Evolutionary conservation across 78 protist species (phyloP).

Genomic region (Dictyostelium brefeldianum): DNA sequence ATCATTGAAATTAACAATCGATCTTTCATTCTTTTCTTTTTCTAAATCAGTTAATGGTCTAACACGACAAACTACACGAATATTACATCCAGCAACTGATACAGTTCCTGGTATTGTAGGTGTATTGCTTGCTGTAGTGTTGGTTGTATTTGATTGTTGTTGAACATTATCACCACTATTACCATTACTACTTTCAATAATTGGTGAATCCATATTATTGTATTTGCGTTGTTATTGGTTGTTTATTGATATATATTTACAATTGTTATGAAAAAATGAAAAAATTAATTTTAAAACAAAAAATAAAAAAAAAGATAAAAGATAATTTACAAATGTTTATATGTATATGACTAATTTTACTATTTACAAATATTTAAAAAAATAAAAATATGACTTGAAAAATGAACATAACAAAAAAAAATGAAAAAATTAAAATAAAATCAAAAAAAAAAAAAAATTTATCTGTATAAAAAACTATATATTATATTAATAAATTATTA

Average conservation of each 20-base stretch:
- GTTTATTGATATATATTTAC: too few species aligned
- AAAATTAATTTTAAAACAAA: too few species aligned
- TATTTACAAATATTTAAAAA: too few species aligned
- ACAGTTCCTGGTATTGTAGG: neutral
- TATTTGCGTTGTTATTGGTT: neutral
- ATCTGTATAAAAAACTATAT: too few species aligned
- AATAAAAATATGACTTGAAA: too few species aligned
- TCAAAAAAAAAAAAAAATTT: too few species aligned
- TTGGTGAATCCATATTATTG: slow-evolving; percentile 1
- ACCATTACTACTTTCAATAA: slow-evolving; percentile 5
- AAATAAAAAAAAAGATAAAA: too few species aligned
- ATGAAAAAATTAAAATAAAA: too few species aligned
- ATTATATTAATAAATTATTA: neutral
- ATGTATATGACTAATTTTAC: too few species aligned
- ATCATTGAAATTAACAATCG: slow-evolving; percentile 20
- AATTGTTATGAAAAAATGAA: too few species aligned
- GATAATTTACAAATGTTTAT: too few species aligned
- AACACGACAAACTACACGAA: slow-evolving; percentile 63
- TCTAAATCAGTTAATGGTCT: slow-evolving; percentile 72
- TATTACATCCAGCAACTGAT: neutral
- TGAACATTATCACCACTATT: neutral
- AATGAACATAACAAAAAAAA: too few species aligned
- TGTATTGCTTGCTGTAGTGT: neutral
- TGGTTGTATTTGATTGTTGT: neutral
- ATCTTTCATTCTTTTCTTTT: slow-evolving; percentile 36